A percentile compares a stretch with the other conserved stretches of the same genome.
Evolutionary conservation across 192 early-diverging fungal species (phyloP).

Genomic region (Endogone sp.): DNA sequence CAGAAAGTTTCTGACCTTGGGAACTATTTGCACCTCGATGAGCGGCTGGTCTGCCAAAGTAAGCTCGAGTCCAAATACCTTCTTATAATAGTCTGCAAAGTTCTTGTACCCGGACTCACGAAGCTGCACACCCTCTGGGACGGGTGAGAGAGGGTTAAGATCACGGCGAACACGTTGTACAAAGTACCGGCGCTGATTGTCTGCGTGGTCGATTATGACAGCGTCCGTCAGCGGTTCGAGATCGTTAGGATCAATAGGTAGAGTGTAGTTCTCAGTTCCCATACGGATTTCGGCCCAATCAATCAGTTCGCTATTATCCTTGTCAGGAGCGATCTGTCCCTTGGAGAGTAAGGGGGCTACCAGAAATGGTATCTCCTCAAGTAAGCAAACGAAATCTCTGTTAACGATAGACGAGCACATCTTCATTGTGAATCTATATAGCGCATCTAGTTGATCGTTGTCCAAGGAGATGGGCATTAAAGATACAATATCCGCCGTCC

Average conservation of each 20-base stretch:
- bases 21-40: constrained; percentile 26
- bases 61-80: constrained; percentile 12
- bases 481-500: constrained; percentile 17
- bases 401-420: constrained; percentile 42
- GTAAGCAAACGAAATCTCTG: constrained; percentile 41
- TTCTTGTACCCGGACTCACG: constrained; percentile 26
- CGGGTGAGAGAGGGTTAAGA: constrained; percentile 18
- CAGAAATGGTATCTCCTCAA: constrained; percentile 47
- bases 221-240: constrained; percentile 14
- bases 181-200: constrained; percentile 40
- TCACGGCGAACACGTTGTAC: constrained; percentile 28
- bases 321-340: constrained; percentile 9
- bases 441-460: constrained; percentile 27
- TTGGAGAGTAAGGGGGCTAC: constrained; percentile 42
- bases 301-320: constrained; percentile 30
- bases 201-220: constrained; percentile 35
- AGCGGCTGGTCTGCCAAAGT: constrained; percentile 29
- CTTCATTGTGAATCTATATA: constrained; percentile 52
- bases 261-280: constrained; percentile 3
- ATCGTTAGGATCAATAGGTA: constrained; percentile 15
- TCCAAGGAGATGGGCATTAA: constrained; percentile 18
- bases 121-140: constrained; percentile 8
- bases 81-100: constrained; percentile 43
- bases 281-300: constrained; percentile 43
- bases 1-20: constrained; percentile 42